Conservation (phyloP, 2,329 filamentous ascomycete genomes). For the Pestalotiopsis sp. region DNA sequence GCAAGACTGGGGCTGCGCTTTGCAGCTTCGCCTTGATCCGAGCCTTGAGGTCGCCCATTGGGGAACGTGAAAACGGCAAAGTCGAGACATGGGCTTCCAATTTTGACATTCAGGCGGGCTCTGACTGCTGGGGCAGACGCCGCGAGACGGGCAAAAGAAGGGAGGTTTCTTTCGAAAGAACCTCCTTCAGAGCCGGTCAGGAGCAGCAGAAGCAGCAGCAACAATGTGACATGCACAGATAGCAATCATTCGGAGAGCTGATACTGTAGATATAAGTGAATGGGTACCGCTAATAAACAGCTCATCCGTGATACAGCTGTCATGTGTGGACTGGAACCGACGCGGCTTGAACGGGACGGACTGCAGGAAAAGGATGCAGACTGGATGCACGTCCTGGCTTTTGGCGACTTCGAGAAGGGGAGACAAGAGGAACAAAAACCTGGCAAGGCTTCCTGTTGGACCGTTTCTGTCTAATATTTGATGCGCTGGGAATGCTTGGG, state of each 20-base stretch:
- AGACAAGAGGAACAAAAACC: not conserved
- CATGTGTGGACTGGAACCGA: not conserved
- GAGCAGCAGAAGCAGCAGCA: conserved; percentile 8
- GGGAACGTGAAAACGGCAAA: not conserved
- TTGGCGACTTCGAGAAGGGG: not conserved
- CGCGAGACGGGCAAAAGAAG: not conserved
- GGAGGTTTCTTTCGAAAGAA: not conserved
- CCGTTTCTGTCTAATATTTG: not conserved
- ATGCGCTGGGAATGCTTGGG: not conserved
- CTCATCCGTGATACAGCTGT: conserved; percentile 1
- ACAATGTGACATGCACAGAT: conserved; percentile 8
- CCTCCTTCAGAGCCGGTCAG: not conserved
- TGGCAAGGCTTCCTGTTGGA: not conserved
- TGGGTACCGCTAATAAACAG: not conserved
- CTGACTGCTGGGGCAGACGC: not conserved
- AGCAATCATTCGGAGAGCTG: not conserved
- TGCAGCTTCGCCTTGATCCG: conserved; percentile 18
- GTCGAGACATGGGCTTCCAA: conserved; percentile 14
- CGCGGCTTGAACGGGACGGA: conserved; percentile 3
- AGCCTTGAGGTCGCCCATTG: conserved; percentile 19
- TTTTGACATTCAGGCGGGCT: conserved; percentile 6
- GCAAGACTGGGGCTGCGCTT: not conserved
- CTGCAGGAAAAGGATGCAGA: not conserved
- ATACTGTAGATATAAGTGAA: not conserved
- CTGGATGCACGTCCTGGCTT: not conserved